Conservation (phyloP, 441 rosid species). For the Arabidopsis lyrata region DNA sequence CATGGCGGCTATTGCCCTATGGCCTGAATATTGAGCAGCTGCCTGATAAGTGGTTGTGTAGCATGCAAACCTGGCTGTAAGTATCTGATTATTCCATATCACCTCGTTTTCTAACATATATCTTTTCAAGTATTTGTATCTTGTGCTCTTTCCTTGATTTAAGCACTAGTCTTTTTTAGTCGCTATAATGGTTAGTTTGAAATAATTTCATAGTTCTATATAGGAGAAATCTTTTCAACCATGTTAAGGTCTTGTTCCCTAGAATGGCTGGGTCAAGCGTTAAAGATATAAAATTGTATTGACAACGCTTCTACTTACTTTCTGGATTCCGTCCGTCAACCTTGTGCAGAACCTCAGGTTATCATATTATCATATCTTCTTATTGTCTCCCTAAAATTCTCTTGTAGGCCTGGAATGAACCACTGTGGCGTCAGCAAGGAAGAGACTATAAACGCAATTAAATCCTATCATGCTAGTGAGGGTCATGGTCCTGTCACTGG, state of each 20-base stretch:
- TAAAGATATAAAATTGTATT: conserved; percentile 20
- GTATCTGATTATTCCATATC: conserved; percentile 45
- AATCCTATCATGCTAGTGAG: conserved; percentile 42
- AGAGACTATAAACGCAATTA: conserved; percentile 64
- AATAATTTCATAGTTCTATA: conserved; percentile 12
- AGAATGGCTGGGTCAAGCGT: conserved; percentile 5
- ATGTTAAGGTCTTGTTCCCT: conserved; percentile 21
- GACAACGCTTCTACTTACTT: conserved; percentile 8
- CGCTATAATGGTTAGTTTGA: conserved; percentile 20
- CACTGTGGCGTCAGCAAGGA: conserved; percentile 71
- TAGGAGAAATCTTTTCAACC: conserved; percentile 2
- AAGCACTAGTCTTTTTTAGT: conserved; percentile 13
- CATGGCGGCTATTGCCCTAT: conserved; percentile 78
- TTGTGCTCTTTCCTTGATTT: conserved; percentile 10
- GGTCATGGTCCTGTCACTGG: conserved; percentile 46
- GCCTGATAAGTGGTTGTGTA: conserved; percentile 78
- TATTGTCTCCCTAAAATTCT: conserved; percentile 43
- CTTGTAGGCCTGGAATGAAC: conserved; percentile 81
- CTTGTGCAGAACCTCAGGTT: conserved; percentile 17
- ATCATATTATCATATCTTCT: conserved; percentile 28
- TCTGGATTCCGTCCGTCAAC: conserved; percentile 17
- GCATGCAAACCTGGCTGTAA: conserved; percentile 91
- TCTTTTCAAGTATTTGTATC: conserved; percentile 6
- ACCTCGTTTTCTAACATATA: not conserved
- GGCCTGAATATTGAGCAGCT: conserved; percentile 57